Conservation (phyloP, 2,329 filamentous ascomycete genomes). For the Coniochaeta prunicola region DNA sequence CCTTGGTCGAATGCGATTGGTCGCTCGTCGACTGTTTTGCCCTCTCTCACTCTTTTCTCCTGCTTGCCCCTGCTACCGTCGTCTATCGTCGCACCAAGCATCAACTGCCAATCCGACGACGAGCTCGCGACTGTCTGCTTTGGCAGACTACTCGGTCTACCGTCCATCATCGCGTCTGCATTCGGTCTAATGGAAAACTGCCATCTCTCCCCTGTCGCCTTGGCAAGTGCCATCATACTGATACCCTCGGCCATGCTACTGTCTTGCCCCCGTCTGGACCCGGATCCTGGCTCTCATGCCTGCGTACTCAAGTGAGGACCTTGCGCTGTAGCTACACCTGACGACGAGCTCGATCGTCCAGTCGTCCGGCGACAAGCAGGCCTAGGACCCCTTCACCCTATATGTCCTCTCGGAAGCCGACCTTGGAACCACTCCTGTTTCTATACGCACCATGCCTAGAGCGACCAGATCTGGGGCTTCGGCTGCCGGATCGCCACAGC, state of each 20-base stretch:
- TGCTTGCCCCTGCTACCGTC: background rate
- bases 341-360: background rate
- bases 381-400: background rate
- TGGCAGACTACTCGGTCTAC: background rate
- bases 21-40: background rate
- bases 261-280: background rate
- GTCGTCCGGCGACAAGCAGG: background rate
- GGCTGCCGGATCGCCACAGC: background rate
- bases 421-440: background rate
- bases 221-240: background rate
- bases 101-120: background rate
- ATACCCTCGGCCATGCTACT: background rate
- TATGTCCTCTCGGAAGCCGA: slow-evolving; percentile 1
- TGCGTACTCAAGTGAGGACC: background rate
- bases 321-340: no score
- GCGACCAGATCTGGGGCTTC: background rate
- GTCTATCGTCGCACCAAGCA: background rate
- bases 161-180: background rate
- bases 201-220: background rate
- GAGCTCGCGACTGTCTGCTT: background rate
- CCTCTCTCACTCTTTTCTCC: background rate
- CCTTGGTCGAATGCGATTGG: background rate
- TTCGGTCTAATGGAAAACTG: background rate
- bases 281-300: background rate
- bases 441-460: background rate